A percentile compares a stretch with the other conserved stretches of the same genome.
These are phyloP conservation scores for Tremella mesenterica DNA, from an alignment of 768 basidiomycete species.

Conservation along the genomic window DNA sequence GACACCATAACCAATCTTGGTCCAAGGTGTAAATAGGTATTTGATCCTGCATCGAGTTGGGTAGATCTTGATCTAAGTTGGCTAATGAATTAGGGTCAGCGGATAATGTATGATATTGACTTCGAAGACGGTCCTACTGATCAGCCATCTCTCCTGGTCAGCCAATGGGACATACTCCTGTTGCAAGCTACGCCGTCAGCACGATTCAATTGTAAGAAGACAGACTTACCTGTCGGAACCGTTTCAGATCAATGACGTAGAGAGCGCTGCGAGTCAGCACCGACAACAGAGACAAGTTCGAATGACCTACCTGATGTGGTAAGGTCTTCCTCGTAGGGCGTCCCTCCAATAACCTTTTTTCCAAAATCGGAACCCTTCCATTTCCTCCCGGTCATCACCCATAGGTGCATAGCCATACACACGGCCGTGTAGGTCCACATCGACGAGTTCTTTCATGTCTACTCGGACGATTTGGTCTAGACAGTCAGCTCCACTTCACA, in stretches of 20 bases:
- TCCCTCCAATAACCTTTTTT: conserved; percentile 78
- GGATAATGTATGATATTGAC: conserved; percentile 85
- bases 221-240: conserved; percentile 71
- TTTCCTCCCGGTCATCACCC: conserved; percentile 88
- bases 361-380: conserved; percentile 99
- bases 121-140: conserved; percentile 45
- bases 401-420: conserved; percentile 96
- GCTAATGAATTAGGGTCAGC: conserved; percentile 89
- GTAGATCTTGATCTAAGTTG: conserved; percentile 94
- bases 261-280: conserved; percentile 58
- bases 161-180: too few relatives aligned
- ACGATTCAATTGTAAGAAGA: conserved; percentile 56
- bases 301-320: conserved; percentile 77
- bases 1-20: conserved; percentile 98
- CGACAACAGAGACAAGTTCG: too few relatives aligned
- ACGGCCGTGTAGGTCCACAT: conserved; percentile 80
- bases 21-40: conserved; percentile 86
- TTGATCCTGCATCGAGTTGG: conserved; percentile 83
- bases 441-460: conserved; percentile 91
- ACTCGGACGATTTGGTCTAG: conserved; percentile 75
- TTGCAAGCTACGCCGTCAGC: conserved; percentile 3
- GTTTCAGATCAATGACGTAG: conserved; percentile 89
- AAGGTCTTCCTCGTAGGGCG: conserved; percentile 69
- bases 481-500: too few relatives aligned
- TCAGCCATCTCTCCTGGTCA: conserved; percentile 15